phyloP scores from a whole-genome alignment of 2,329 filamentous ascomycete species.

The Alternaria arborescens region DNA sequence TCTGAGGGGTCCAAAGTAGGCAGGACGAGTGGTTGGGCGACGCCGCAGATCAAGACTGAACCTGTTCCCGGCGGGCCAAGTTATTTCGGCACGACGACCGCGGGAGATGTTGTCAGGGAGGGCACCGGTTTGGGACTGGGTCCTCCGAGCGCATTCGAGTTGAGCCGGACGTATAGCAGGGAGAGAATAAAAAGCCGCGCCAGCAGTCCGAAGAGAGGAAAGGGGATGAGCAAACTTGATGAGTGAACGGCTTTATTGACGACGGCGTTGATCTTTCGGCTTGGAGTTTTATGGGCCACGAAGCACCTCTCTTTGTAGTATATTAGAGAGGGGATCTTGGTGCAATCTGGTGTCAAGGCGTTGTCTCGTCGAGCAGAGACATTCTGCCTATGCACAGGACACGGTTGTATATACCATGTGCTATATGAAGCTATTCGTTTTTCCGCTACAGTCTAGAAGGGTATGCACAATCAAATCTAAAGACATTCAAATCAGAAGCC shows the following conservation, averaged over 20 bases:
- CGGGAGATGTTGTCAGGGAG: constrained; percentile 36
- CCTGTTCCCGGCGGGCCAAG: constrained; percentile 19
- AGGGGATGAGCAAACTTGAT: constrained; percentile 30
- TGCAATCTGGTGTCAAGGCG: neutral
- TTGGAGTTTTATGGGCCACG: neutral
- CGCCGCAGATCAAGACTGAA: constrained; percentile 65
- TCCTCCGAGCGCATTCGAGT: constrained; percentile 54
- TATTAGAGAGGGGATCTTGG: neutral
- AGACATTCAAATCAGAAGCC: no score
- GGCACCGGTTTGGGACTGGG: constrained; percentile 45
- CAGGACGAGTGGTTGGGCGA: constrained; percentile 71
- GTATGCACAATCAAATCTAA: neutral
- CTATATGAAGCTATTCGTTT: neutral
- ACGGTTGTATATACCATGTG: neutral
- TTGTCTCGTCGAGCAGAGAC: neutral
- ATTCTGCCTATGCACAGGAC: neutral
- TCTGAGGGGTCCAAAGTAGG: constrained; percentile 66
- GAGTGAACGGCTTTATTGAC: constrained; percentile 19
- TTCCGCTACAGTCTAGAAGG: neutral
- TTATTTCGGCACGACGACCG: constrained; percentile 31
- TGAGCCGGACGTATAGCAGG: constrained; percentile 83
- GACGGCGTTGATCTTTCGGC: neutral
- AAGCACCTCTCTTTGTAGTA: neutral
- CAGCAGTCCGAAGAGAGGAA: constrained; percentile 58
- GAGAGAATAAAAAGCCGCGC: constrained; percentile 72